These are phyloP conservation scores for Cercophora scortea DNA, from an alignment of 495 filamentous ascomycete species.

Conservation along the genomic window DNA sequence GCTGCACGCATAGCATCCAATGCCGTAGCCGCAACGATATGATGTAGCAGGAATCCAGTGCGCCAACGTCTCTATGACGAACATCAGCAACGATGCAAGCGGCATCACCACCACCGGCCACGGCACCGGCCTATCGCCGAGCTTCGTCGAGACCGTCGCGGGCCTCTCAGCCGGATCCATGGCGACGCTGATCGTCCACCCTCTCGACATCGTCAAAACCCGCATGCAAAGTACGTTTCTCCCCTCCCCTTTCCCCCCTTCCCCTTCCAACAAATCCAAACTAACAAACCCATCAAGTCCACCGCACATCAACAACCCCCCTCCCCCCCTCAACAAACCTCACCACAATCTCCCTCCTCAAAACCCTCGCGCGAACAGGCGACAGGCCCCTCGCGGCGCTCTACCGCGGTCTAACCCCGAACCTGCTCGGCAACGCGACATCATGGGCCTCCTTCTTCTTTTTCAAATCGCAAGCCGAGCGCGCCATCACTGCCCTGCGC, in stretches of 20 bases:
- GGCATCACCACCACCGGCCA: neutral
- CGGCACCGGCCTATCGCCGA: constrained; percentile 57
- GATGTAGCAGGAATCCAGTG: constrained; percentile 12
- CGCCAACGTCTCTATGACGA: constrained; percentile 29
- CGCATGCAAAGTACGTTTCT: constrained; percentile 68
- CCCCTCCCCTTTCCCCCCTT: neutral
- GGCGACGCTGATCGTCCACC: constrained; percentile 75
- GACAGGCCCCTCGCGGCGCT: constrained; percentile 51
- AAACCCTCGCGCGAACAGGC: constrained; percentile 26
- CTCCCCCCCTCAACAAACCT: constrained; percentile 14
- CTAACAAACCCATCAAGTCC: constrained; percentile 13
- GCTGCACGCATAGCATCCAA: neutral
- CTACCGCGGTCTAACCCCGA: constrained; percentile 85
- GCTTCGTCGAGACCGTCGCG: constrained; percentile 80
- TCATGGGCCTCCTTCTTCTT: constrained; percentile 92
- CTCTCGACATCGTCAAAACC: constrained; percentile 92
- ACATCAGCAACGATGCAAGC: constrained; percentile 29
- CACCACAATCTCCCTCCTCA: constrained; percentile 38
- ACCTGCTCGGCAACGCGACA: constrained; percentile 81
- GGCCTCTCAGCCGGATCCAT: constrained; percentile 83
- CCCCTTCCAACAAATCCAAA: neutral
- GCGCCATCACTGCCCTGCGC: constrained; percentile 22
- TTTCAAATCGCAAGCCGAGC: constrained; percentile 45
- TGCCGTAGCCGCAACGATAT: neutral
- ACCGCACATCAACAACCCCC: constrained; percentile 27